Conservation (phyloP, 2,329 filamentous ascomycete species). For the Neonectria ditissima region DNA sequence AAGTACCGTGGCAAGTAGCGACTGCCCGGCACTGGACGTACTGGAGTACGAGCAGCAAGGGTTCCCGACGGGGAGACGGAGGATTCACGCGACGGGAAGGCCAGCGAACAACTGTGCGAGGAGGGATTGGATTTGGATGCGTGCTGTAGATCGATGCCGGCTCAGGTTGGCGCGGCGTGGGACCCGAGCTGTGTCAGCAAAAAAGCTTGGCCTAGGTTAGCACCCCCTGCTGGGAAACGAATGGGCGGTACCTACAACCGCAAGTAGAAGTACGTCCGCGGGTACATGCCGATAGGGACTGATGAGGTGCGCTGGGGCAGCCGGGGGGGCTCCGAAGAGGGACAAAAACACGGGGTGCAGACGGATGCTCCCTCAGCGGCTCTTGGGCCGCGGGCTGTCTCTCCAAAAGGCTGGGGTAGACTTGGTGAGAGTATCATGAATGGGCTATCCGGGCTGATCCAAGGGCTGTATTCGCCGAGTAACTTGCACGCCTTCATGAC, state of each 20-base stretch:
- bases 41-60: conserved; percentile 13
- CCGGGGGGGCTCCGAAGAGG: background rate
- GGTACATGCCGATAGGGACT: background rate
- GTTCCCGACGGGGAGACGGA: conserved; percentile 35
- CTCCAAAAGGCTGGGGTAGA: too few species aligned
- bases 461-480: background rate
- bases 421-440: too few species aligned
- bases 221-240: background rate
- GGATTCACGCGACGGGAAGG: background rate
- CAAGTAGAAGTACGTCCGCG: background rate
- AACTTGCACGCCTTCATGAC: too few species aligned
- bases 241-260: background rate
- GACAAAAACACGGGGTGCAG: background rate
- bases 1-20: too few species aligned
- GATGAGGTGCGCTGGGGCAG: too few species aligned
- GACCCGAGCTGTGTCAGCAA: conserved; percentile 26
- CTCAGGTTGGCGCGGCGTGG: conserved; percentile 29
- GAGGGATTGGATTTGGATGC: conserved; percentile 14
- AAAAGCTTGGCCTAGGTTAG: conserved; percentile 17
- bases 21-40: too few species aligned
- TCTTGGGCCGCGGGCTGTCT: too few species aligned
- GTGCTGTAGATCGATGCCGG: conserved; percentile 34
- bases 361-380: too few species aligned
- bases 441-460: background rate
- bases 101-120: background rate